Base-by-base conservation (phyloP, 179 eudicot genomes). In the Patellifolia procumbens region DNA sequence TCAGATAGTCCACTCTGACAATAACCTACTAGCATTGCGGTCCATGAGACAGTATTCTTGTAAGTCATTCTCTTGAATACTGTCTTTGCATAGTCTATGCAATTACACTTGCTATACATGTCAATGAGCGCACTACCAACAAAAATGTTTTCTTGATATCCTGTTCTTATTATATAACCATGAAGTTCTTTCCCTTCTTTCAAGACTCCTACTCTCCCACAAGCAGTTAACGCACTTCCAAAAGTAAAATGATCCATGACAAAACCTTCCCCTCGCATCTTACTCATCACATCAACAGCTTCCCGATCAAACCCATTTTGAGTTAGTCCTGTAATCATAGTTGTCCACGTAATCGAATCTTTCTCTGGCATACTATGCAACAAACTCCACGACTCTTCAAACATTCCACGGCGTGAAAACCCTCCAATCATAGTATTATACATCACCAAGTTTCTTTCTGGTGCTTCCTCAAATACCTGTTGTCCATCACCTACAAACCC, bases 91-190 rank as follows among this genome's bases (percentile, higher is more conserved):
- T 83, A 86, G 39, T 59, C 81, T 72, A 96, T 85, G 74, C 74
- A 85, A 68, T 81, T 85, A 83, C 97, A 90, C 83, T 96, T 93
- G 75, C 89, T 84, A 80, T 96, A 96, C 93, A 96, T 89, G 82
- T 91, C 99, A 84, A 96, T 85, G 75, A 96, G 94, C 56, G 99
- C 88, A 82, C 97, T 96, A 26, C 96, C 96, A n/a, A 88, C 97
- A 79, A 87, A 91, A 31, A 93, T 75, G 78, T 90, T 91, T 37
- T 79, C 84, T 65, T 79, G 73, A 74, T 86, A 82, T 61, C 86
- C 82, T 1, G 87, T 86, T 79, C 90, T 84, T 46, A 83, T 82
- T 16, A 93, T 78, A 80, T 79, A 88, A 60, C 87, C 89, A 86
- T 96, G 99, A 73, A 96, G 86, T 72, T 93, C 92, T 49, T 80